Base-by-base conservation (phyloP, 306 rosid genomes). In the Casuarina cunninghamiana region DNA sequence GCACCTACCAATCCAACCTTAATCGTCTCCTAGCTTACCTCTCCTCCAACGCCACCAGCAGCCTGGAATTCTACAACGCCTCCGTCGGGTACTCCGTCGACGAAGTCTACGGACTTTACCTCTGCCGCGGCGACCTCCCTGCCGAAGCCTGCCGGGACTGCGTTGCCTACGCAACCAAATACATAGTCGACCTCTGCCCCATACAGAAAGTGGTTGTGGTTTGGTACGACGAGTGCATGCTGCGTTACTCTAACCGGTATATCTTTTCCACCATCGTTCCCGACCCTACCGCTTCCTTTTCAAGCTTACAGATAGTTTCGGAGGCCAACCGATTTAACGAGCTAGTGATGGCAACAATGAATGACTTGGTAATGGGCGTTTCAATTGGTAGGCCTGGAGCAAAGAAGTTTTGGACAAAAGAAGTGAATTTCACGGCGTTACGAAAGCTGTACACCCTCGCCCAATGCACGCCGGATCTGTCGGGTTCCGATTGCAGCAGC, bases 161-260 rank as follows among this genome's bases (percentile, higher is more conserved):
- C 57, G 65, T 85, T 0, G 77, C 76, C 26, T 74, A 51, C 26
- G 91, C 89, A 5, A 77, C 83, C 0, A 57, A 32, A 38, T 68
- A n/a, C 0, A 26, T 88, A 45, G 63, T 72, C 17, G 62, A 76
- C 0, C 69, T 76, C 6, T 88, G 89, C 45, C 75, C 87, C 2
- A 2, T 1, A 0, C 35, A 87, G 0, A 85, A 61, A 68, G 80
- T 72, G 35, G 89, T 86, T 49, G 72, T 85, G 3, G 83, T 79
- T 5, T 85, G 89, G 89, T 88, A 85, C 82, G 86, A 85, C 78
- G 86, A 81, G 62, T 88, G 91, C 48, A 73, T 71, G 62, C 10
- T 88, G 1, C 80, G 87, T 0, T 88, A 85, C 54, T 85, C 86
- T 0, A 3, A 83, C 12, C 58, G 75, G 9, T 62, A 51, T 10